These are phyloP conservation scores for Fusarium nisikadoi DNA, from an alignment of 2,329 filamentous ascomycete species.

Conservation along the genomic window DNA sequence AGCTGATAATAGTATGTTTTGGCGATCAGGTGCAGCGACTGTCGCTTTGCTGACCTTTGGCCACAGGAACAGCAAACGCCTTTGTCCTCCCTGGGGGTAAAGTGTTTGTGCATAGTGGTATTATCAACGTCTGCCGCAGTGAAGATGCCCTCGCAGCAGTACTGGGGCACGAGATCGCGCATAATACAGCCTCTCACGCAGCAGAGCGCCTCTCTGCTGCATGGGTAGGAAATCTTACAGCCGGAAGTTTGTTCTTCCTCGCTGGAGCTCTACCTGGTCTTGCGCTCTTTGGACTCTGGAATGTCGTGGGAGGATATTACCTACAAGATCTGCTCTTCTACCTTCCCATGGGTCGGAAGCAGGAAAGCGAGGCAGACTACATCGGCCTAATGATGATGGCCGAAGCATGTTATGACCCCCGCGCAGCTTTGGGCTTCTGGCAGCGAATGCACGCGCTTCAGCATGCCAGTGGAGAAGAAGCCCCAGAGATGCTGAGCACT, in stretches of 20 bases:
- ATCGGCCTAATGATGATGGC: conserved; percentile 87
- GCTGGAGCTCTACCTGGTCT: conserved; percentile 57
- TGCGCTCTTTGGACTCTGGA: conserved; percentile 52
- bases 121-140: conserved; percentile 72
- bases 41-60: conserved; percentile 1
- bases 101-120: conserved; percentile 81
- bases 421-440: conserved; percentile 74
- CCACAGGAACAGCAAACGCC: conserved; percentile 69
- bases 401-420: conserved; percentile 79
- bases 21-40: neutral
- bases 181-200: conserved; percentile 75
- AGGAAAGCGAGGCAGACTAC: conserved; percentile 83
- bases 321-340: conserved; percentile 72
- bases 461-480: conserved; percentile 54
- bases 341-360: conserved; percentile 74
- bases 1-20: conserved; percentile 64
- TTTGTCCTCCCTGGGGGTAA: conserved; percentile 84
- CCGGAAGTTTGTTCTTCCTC: conserved; percentile 62
- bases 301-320: conserved; percentile 56
- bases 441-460: conserved; percentile 68
- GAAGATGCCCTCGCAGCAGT: conserved; percentile 80
- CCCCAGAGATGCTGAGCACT: conserved; percentile 79
- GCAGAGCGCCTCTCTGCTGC: conserved; percentile 70
- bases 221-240: conserved; percentile 63
- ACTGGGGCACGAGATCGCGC: conserved; percentile 82